Evolutionary conservation across 176 grass and related monocot genomes (phyloP), one percentile per base, ranked within the genome.

Genomic region (Raddia distichophylla): DNA sequence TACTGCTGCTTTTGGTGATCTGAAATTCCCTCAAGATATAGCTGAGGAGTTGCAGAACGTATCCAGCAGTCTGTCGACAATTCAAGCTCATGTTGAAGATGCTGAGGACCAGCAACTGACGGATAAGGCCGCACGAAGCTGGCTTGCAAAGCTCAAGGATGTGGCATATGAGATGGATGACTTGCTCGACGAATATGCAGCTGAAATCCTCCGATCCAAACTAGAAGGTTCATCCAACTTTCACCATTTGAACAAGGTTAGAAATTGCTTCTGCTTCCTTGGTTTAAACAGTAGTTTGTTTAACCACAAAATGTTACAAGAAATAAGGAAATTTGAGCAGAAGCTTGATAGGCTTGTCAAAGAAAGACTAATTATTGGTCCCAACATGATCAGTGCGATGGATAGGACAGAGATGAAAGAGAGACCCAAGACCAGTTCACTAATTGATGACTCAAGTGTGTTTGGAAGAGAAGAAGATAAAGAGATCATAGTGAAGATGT

Each of bases 381-480:
- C 84, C 16, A 78, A 76, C 72, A 87, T 90, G 42, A 79, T 76
- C 19, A 61, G 35, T 49, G 64, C 33, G 3, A 84, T 1, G 10
- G 86, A 59, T 5, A 86, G 27, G 54, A 50, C 70, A 7, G 86
- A 91, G 81, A 85, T 84, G 33, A 83, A 60, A 63, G 89, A 86
- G 22, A 67, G 87, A 27, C 78, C 85, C 2, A 59, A 86, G 64
- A 94, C 87, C 45, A 93, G 94, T 75, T 97, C 94, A 7, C 56
- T 97, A 1, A 75, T 94, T 14, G 87, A 94, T 69, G 80, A 81
- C 19, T 81, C 71, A 12, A 84, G 79, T 61, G 87, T 97, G 18
- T 82, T 88, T 61, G 91, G 91, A 45, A 91, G 94, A 62, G 91
- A 94, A 60, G 64, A 91, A 63, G 94, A 97, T 56, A 94, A 83